Base-by-base conservation (phyloP, 768 basidiomycete species). In the Boletus coccyginus region DNA sequence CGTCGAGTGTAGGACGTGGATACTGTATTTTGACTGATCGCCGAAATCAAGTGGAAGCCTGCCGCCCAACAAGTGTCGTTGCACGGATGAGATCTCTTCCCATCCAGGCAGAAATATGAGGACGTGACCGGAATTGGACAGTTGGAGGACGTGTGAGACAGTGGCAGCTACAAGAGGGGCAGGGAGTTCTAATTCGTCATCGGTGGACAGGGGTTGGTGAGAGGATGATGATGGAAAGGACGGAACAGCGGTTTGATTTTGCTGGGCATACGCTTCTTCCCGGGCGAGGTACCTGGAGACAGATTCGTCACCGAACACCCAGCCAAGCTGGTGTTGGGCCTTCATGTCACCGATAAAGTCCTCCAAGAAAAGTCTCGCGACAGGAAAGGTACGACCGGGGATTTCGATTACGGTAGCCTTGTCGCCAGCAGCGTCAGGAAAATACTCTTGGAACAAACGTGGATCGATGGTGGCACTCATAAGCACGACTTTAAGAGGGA, bases 391-490 rank as follows among this genome's bases (percentile, higher is more conserved):
- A 39, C 95, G 86, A 48, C 95, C 95, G n/a, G 94, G 92, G 33
- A 97, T 77, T 56, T 92, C 87, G 38, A 93, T 79, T 16, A 91
- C 82, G 19, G 80, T 77, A 0, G 92, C 89, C 3, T 82, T 85
- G 14, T 74, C 66, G 21, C 84, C 85, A 0, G 72, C 58, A 17
- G 81, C 75, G 64, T 88, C 83, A 9, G 77, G 74, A 77, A 98
- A 98, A 75, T 98, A 98, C 12, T 80, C 75, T 66, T 90, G 87
- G 81, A 97, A 98, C 27, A 96, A 79, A 0, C 82, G 82, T 10
- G 94, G 90, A 64, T 97, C 92, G 67, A 98, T 92, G 43, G 95
- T 98, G 10, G 95, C 95, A 66, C 92, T 95, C 94, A 98, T 97
- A 53, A 98, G 81, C 42, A 97, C 74, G 60, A 98, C 78, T 71